phyloP scores from a whole-genome alignment of 2,329 filamentous ascomycete genomes.

The Thelonectria olida region DNA sequence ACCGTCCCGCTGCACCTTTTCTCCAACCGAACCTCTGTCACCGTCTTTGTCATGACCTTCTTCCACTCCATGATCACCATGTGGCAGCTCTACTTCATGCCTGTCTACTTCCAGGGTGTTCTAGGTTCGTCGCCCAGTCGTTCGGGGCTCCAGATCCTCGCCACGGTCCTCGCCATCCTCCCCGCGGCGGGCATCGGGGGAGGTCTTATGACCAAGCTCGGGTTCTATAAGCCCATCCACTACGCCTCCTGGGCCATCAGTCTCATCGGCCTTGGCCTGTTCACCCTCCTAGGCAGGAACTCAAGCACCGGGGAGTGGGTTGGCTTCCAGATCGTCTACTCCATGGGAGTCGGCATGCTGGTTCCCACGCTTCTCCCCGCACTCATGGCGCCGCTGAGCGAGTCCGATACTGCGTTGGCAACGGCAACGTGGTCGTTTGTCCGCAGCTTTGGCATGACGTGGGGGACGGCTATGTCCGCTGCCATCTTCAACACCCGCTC shows the following conservation, averaged over 20 bases:
- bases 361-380: constrained; percentile 54
- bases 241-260: constrained; percentile 46
- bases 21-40: constrained; percentile 50
- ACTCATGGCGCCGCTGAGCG: constrained; percentile 50
- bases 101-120: constrained; percentile 59
- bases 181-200: constrained; percentile 39
- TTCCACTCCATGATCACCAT: constrained; percentile 41
- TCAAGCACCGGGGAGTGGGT: constrained; percentile 52
- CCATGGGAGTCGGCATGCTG: constrained; percentile 53
- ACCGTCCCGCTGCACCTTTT: constrained; percentile 57
- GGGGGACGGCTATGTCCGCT: constrained; percentile 55
- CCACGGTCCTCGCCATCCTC: constrained; percentile 39
- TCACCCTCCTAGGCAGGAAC: constrained; percentile 49
- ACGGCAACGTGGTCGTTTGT: constrained; percentile 56
- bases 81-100: constrained; percentile 53
- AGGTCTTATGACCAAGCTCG: constrained; percentile 42
- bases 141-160: constrained; percentile 40
- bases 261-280: constrained; percentile 52
- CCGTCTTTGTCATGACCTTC: constrained; percentile 31
- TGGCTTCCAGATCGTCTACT: constrained; percentile 51
- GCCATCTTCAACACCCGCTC: constrained; percentile 45
- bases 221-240: constrained; percentile 46
- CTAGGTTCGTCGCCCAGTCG: constrained; percentile 42
- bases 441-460: constrained; percentile 56
- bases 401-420: constrained; percentile 48